Conservation (phyloP, 495 filamentous ascomycete genomes). For the Talaromyces liani region DNA sequence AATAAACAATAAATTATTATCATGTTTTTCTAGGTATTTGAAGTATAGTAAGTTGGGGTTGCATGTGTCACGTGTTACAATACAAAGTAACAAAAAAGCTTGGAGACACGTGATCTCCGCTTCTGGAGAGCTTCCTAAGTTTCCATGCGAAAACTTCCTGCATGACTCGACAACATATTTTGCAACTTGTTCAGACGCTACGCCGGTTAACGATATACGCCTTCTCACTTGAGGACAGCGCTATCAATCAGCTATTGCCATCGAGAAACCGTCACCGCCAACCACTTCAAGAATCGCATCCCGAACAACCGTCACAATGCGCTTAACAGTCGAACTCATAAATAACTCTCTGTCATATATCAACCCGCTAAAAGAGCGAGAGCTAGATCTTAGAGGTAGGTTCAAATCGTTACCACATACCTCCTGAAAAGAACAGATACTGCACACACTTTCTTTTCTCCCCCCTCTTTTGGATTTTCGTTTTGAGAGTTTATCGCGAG, state of each 20-base stretch:
- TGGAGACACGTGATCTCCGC: neutral
- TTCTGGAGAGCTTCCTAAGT: neutral
- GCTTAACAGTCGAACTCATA: slow-evolving; percentile 91
- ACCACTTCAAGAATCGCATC: neutral
- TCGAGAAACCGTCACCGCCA: neutral
- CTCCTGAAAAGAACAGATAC: slow-evolving; percentile 93
- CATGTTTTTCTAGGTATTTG: neutral
- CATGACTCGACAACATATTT: neutral
- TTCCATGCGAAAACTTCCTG: neutral
- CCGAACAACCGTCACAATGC: slow-evolving; percentile 51
- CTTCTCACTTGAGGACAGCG: neutral
- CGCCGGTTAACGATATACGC: neutral
- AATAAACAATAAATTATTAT: neutral
- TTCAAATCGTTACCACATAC: slow-evolving; percentile 26
- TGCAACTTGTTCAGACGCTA: neutral
- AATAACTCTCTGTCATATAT: slow-evolving; percentile 89
- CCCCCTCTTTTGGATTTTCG: slow-evolving; percentile 26
- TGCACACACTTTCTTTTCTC: slow-evolving; percentile 66
- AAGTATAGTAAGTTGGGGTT: neutral
- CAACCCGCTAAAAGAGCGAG: slow-evolving; percentile 94
- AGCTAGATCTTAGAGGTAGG: slow-evolving; percentile 99
- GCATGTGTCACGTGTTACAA: neutral
- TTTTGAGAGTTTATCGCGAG: slow-evolving; percentile 19
- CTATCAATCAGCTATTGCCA: neutral
- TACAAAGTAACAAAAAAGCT: neutral